Evolutionary conservation across 129 eudicot genomes (phyloP).

Genomic region (Mikania micrantha): DNA sequence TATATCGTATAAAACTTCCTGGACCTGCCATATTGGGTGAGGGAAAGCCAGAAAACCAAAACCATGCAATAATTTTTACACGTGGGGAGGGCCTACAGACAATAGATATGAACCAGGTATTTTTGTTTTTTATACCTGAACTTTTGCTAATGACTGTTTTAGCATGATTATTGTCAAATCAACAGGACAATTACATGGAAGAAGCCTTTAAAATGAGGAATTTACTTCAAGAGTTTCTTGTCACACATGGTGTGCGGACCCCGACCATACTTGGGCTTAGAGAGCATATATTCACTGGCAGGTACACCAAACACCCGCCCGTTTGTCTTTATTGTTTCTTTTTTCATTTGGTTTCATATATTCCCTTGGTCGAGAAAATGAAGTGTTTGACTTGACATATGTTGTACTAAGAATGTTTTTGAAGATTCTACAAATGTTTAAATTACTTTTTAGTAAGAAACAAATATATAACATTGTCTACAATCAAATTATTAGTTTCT

Average conservation of each 20-base stretch:
- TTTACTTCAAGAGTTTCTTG: slow-evolving; percentile 79
- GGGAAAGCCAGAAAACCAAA: slow-evolving; percentile 92
- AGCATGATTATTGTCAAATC: slow-evolving; percentile 11
- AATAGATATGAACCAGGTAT: slow-evolving; percentile 90
- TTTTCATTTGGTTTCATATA: neutral
- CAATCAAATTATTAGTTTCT: neutral
- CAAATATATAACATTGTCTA: neutral
- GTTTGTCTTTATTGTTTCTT: neutral
- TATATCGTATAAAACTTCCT: slow-evolving; percentile 83
- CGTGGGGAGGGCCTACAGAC: slow-evolving; percentile 94
- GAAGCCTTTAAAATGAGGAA: slow-evolving; percentile 93
- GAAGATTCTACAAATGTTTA: neutral
- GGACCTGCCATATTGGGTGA: slow-evolving; percentile 78
- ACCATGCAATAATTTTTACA: slow-evolving; percentile 85
- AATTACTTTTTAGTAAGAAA: neutral
- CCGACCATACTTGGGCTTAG: slow-evolving; percentile 91
- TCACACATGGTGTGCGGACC: slow-evolving; percentile 63
- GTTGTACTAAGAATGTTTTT: neutral
- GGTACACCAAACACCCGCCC: slow-evolving; percentile 31
- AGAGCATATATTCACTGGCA: slow-evolving; percentile 96
- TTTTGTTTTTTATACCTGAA: neutral
- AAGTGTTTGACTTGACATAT: neutral
- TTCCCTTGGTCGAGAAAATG: neutral
- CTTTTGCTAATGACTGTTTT: neutral
- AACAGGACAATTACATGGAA: slow-evolving; percentile 92